These are phyloP conservation scores for Sarocladiaceae sp. DNA, from an alignment of 2,329 filamentous ascomycete genomes.

Conservation along the genomic window DNA sequence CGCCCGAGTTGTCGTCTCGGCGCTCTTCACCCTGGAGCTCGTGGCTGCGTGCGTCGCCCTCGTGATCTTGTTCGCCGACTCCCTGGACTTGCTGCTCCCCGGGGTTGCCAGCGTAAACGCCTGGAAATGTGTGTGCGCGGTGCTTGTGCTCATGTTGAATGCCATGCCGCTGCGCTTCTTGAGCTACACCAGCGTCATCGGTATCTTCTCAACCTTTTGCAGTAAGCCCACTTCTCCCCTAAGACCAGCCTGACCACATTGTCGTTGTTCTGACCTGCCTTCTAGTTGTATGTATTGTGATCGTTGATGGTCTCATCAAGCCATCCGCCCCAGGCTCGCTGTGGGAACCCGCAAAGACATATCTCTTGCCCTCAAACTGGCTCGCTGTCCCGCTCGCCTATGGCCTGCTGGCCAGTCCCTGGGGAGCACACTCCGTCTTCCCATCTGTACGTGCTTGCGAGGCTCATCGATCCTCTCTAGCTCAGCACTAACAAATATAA, in stretches of 20 bases:
- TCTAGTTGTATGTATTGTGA: conserved; percentile 76
- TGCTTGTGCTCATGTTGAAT: conserved; percentile 73
- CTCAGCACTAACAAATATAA: background rate
- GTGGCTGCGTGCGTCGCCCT: conserved; percentile 84
- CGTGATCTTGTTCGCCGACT: conserved; percentile 90
- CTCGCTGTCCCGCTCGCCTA: conserved; percentile 79
- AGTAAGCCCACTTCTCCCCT: conserved; percentile 61
- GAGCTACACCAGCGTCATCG: conserved; percentile 85
- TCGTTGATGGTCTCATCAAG: conserved; percentile 83
- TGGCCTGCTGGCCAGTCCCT: conserved; percentile 77
- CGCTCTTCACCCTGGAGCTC: conserved; percentile 83
- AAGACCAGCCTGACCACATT: conserved; percentile 6
- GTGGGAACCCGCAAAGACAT: conserved; percentile 69
- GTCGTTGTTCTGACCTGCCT: too few relatives aligned
- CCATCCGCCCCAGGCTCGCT: conserved; percentile 74
- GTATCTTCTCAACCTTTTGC: conserved; percentile 82
- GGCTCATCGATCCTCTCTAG: too few relatives aligned
- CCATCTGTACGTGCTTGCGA: conserved; percentile 55
- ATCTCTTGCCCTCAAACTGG: conserved; percentile 82
- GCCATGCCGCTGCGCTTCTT: conserved; percentile 78
- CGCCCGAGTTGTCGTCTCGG: conserved; percentile 73
- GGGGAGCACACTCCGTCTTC: conserved; percentile 63
- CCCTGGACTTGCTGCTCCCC: conserved; percentile 71
- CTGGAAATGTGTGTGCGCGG: conserved; percentile 82
- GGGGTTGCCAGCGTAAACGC: conserved; percentile 55